Base-by-base conservation (phyloP, 768 basidiomycete species). In the Leccinum sublutescens region DNA sequence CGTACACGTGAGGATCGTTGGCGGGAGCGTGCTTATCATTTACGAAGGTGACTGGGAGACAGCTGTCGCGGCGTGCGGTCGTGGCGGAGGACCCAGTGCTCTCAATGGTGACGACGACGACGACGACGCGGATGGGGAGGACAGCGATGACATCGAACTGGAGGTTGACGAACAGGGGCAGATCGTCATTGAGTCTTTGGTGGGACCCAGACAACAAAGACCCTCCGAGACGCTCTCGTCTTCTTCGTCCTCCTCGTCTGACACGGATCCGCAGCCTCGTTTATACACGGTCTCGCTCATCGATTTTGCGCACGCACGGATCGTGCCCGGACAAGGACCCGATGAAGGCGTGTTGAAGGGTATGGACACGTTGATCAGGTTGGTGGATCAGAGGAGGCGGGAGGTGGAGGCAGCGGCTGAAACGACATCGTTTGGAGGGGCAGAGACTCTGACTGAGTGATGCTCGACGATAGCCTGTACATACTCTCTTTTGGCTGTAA, bases 221-320 rank as follows among this genome's bases (percentile, higher is more conserved):
- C 2, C 38, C 6, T 57, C 50, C 2, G 51, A 77, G 70, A 50
- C 74, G n/a, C 40, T 43, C n/a, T 43, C 40, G 65, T n/a, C 48
- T 36, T 56, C 80, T 77, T 33, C 79, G 79, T 17, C 81, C 84
- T 17, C 81, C 84, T 33, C 68, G 3, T 43, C 40, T 11, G 45
- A 10, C 21, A n/a, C 14, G 8, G 62, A 62, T 9, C 25, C 48
- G 23, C 38, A 17, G 5, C 58, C 62, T n/a, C 61, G 69, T 53
- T 54, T 66, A 51, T 88, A 82, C 62, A 77, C 79, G 14, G 79
- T 97, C 60, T 88, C 87, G 63, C 75, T 97, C 63, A 98, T 98
- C 64, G 96, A 99, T 76, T 98, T 99, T 71, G 95, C 95, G 7
- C 96, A 98, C 72, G 89, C 94, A 2, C 76, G 81, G 23, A 62